phyloP scores from a whole-genome alignment of 106 monocot species.

The Apostasia ramifera region DNA sequence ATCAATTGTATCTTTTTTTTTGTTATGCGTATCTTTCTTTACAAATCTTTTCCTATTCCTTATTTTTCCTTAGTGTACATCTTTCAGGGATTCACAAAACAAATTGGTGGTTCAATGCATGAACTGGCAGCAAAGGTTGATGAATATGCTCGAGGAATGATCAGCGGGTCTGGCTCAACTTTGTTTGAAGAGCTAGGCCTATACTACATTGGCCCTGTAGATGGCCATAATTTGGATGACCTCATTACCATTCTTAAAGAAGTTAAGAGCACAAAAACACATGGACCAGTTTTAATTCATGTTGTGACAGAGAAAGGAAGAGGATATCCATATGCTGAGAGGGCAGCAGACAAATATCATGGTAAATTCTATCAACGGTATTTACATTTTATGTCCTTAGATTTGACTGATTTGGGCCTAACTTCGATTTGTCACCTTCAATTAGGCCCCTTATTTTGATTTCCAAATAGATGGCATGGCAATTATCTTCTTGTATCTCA shows the following conservation, averaged over 20 bases:
- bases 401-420: background rate
- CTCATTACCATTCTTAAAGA: slow-evolving; percentile 83
- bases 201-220: slow-evolving; percentile 96
- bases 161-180: slow-evolving; percentile 78
- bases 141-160: slow-evolving; percentile 96
- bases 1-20: no score
- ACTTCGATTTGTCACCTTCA: no score
- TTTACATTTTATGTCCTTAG: background rate
- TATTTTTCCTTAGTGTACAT: background rate
- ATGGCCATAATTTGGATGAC: slow-evolving; percentile 90
- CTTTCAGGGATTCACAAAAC: slow-evolving; percentile 81
- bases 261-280: slow-evolving; percentile 78
- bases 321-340: slow-evolving; percentile 92
- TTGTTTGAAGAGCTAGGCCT: slow-evolving; percentile 93
- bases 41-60: no score
- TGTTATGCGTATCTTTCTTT: no score
- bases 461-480: no score
- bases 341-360: slow-evolving; percentile 90
- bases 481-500: no score
- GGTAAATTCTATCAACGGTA: slow-evolving; percentile 24
- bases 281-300: slow-evolving; percentile 93
- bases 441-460: no score
- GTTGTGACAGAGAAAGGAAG: slow-evolving; percentile 91
- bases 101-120: slow-evolving; percentile 89
- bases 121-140: slow-evolving; percentile 85